These are phyloP conservation scores for Aspergillus oerlinghausenensis DNA, from an alignment of 2,329 filamentous ascomycete genomes.

Conservation along the genomic window DNA sequence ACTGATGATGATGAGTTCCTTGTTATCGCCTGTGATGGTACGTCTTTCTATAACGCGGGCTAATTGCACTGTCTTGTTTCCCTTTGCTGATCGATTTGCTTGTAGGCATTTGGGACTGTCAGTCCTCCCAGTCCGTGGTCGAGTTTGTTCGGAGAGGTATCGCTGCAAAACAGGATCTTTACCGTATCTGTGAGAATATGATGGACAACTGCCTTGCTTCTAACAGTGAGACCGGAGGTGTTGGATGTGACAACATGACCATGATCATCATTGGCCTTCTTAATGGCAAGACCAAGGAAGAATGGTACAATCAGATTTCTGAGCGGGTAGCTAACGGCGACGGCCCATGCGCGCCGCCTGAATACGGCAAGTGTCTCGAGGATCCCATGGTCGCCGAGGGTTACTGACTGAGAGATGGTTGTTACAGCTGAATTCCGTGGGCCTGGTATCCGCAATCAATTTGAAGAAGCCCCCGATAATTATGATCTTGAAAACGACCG, in stretches of 20 bases:
- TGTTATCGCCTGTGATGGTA: slow-evolving; percentile 88
- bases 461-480: slow-evolving; percentile 66
- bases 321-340: slow-evolving; percentile 93
- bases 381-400: slow-evolving; percentile 35
- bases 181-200: slow-evolving; percentile 98
- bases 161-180: slow-evolving; percentile 89
- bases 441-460: slow-evolving; percentile 75
- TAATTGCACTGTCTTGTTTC: not conserved
- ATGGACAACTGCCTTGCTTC: slow-evolving; percentile 99
- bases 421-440: slow-evolving; percentile 75
- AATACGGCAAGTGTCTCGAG: slow-evolving; percentile 84
- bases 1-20: slow-evolving; percentile 93
- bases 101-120: slow-evolving; percentile 97
- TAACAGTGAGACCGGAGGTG: slow-evolving; percentile 95
- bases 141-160: slow-evolving; percentile 97
- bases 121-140: slow-evolving; percentile 93
- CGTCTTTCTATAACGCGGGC: slow-evolving; percentile 28
- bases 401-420: slow-evolving; percentile 36
- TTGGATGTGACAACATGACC: slow-evolving; percentile 99
- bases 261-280: slow-evolving; percentile 89
- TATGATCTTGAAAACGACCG: slow-evolving; percentile 49
- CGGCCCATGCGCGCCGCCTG: slow-evolving; percentile 94
- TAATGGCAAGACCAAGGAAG: slow-evolving; percentile 86
- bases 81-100: slow-evolving; percentile 2
- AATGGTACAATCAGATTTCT: slow-evolving; percentile 96